Conservation (phyloP, 495 filamentous ascomycete species). For the Xylaria acuta region DNA sequence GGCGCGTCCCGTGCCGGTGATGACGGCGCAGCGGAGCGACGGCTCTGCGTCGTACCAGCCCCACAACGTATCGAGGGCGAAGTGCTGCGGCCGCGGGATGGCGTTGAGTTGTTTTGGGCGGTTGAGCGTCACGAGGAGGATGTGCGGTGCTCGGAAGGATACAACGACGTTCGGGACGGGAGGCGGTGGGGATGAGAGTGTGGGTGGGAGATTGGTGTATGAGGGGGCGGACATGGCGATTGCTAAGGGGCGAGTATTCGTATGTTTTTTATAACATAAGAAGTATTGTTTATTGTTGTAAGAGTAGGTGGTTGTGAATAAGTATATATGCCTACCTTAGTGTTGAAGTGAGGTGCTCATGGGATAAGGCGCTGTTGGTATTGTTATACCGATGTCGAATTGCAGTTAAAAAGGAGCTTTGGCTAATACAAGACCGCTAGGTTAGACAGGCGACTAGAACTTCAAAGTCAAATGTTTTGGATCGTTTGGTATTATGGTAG, state of each 20-base stretch:
- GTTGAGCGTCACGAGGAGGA: constrained; percentile 69
- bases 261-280: background rate
- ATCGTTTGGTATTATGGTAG: background rate
- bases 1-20: constrained; percentile 61
- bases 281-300: background rate
- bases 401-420: background rate
- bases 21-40: constrained; percentile 58
- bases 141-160: constrained; percentile 60
- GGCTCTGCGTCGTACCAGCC: constrained; percentile 66
- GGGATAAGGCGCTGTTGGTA: background rate
- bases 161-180: constrained; percentile 50
- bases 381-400: background rate
- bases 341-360: background rate
- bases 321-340: no score
- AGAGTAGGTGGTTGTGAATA: background rate
- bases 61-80: constrained; percentile 58
- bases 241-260: background rate
- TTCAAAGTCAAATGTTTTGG: background rate
- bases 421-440: background rate
- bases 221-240: constrained; percentile 29
- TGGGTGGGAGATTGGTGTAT: constrained; percentile 28
- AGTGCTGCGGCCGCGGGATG: constrained; percentile 57
- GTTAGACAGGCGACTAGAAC: background rate
- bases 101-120: constrained; percentile 65
- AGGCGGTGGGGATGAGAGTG: constrained; percentile 40